Base-by-base conservation (phyloP, 2,329 filamentous ascomycete species). In the Fusarium cicatricum region DNA sequence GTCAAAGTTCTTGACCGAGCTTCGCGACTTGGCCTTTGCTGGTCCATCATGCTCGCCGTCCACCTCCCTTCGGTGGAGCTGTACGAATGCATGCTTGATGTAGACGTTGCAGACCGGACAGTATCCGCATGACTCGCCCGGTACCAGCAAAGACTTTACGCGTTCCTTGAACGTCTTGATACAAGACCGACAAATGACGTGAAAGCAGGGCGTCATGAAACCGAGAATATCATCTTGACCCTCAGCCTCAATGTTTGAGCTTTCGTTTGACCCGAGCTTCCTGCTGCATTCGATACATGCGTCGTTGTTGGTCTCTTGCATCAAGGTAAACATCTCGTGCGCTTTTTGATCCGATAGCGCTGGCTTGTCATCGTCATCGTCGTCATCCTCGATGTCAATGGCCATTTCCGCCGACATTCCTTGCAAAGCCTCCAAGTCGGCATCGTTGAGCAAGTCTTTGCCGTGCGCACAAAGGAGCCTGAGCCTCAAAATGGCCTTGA, bases 391-490 rank as follows among this genome's bases (percentile, higher is more conserved):
- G 17, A 98, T 82, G 65, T 96, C 90, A 68, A 99, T 96, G 3
- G 95, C 91, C 61, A 91, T 91, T 33, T 91, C 88, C 9, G 87
- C 86, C n/a, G 88, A 92, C 74, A 91, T 83, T 19, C 93, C 94
- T 70, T 92, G 89, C 44, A 94, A 85, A 4, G 90, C 81, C 63
- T 89, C 87, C 39, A 96, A 78, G 67, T 98, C 94, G 16, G 94
- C 89, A 31, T 93, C 87, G 52, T 88, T 91, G 3, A 99, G 82
- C 8, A 99, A 83, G 56, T 98, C 94, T 62, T 90, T 90, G n/a
- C 95, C 95, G 71, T 97, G 94, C 1, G 93, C 95, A 70, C 93
- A 97, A 45, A 98, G 90, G 34, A 96, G 82, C 10, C 95, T 90
- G 15, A 99, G 84, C 26, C 94, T 89, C 63, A 96, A 83, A 69